These are phyloP conservation scores for Sphagnum tenellum DNA, from an alignment of 225 moss, liverwort and hornwort species.

Conservation along the genomic window DNA sequence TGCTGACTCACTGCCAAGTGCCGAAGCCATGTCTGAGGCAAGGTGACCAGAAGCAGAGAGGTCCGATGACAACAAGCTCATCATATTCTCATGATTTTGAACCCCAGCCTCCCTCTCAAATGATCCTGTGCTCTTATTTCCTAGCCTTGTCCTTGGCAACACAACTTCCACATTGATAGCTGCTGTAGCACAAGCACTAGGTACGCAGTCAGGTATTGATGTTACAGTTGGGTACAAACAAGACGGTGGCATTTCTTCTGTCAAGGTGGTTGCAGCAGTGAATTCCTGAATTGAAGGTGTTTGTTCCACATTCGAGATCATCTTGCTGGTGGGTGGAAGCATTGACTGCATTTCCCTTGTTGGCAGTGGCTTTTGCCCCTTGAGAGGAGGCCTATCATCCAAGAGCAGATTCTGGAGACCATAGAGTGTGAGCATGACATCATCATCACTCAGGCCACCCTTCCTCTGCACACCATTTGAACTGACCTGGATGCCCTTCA, in stretches of 20 bases:
- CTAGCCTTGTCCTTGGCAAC: neutral
- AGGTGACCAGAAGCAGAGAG: conserved; percentile 50
- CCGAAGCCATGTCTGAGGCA: conserved; percentile 60
- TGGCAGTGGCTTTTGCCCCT: conserved; percentile 14
- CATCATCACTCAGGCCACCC: conserved; percentile 27
- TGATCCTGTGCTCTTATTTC: conserved; percentile 8
- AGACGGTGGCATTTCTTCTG: conserved; percentile 1
- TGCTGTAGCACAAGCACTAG: no score
- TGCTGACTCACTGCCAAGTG: conserved; percentile 18
- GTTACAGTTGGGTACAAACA: conserved; percentile 14
- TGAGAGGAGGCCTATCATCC: conserved; percentile 16
- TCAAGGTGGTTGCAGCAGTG: conserved; percentile 12
- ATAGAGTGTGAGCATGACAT: conserved; percentile 10
- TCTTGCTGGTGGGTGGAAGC: neutral
- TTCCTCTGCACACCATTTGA: conserved; percentile 3
- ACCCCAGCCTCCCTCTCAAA: conserved; percentile 9
- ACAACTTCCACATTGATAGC: no score
- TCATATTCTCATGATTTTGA: conserved; percentile 22
- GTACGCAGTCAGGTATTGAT: no score
- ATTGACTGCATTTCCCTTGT: conserved; percentile 13
- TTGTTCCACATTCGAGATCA: conserved; percentile 22
- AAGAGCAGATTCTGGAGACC: conserved; percentile 19
- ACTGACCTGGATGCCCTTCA: conserved; percentile 6
- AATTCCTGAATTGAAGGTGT: conserved; percentile 19
- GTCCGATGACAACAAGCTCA: conserved; percentile 15